phyloP scores from a whole-genome alignment of 208 protist genomes.

The Crithidia sp. region DNA sequence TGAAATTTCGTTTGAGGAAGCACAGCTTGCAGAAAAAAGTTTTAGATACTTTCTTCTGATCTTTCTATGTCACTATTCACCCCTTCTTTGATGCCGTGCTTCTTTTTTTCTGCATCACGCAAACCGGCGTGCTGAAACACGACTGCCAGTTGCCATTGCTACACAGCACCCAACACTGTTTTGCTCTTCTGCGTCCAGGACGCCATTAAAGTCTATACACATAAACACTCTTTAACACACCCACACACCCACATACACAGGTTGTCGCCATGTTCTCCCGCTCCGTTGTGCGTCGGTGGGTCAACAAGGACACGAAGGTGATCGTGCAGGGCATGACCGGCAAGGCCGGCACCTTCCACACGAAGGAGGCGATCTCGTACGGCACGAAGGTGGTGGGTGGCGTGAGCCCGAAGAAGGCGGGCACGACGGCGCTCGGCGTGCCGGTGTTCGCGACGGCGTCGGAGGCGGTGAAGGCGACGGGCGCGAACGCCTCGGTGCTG shows the following conservation, averaged over 20 bases:
- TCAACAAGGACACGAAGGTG: slow-evolving; percentile 97
- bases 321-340: slow-evolving; percentile 99
- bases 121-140: too few species aligned
- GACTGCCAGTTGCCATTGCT: not conserved
- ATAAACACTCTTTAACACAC: not conserved
- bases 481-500: slow-evolving; percentile 95
- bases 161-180: not conserved
- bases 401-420: slow-evolving; percentile 97
- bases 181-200: not conserved
- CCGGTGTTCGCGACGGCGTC: slow-evolving; percentile 95
- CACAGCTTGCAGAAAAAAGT: too few species aligned
- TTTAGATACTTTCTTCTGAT: not conserved
- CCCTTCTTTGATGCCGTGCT: not conserved
- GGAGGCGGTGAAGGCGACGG: slow-evolving; percentile 93
- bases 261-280: slow-evolving; percentile 60
- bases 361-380: slow-evolving; percentile 96
- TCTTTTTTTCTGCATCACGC: too few species aligned
- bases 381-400: slow-evolving; percentile 99
- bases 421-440: slow-evolving; percentile 93
- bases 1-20: too few species aligned
- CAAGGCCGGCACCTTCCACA: slow-evolving; percentile 98
- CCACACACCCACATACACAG: not conserved
- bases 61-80: not conserved
- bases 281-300: slow-evolving; percentile 64
- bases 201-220: not conserved